A percentile compares a stretch with the other conserved stretches of the same genome.
Conservation (phyloP, 2,329 filamentous ascomycete genomes). For the Fusarium musae region DNA sequence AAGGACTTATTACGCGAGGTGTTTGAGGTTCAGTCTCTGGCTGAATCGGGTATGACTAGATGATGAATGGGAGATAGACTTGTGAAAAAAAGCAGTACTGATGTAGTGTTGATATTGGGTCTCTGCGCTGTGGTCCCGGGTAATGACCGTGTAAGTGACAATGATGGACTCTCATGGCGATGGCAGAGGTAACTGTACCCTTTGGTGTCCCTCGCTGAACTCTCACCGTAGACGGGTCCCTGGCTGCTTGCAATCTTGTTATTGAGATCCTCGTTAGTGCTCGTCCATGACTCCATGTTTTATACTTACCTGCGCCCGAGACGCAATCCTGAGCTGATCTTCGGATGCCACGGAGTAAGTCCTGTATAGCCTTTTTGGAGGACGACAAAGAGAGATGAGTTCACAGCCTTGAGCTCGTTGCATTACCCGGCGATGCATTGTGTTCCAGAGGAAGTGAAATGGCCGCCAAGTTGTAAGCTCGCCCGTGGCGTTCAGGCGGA, state of each 20-base stretch:
- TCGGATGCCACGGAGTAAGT: background rate
- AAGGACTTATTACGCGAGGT: background rate
- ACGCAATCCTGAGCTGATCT: background rate
- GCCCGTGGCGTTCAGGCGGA: background rate
- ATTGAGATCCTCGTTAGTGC: background rate
- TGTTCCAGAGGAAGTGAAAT: background rate
- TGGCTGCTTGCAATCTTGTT: background rate
- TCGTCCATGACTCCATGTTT: background rate
- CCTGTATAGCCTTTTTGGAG: background rate
- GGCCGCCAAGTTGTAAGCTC: background rate
- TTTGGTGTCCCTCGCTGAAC: background rate
- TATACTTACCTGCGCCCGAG: fast-evolving
- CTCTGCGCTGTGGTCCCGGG: background rate
- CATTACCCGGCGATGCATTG: too few species aligned
- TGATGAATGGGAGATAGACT: background rate
- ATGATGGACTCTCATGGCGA: background rate
- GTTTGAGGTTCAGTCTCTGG: background rate
- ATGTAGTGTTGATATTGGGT: background rate
- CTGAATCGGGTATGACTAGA: background rate
- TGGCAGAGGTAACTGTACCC: background rate
- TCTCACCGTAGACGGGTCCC: background rate
- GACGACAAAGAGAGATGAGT: fast-evolving
- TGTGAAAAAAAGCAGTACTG: background rate
- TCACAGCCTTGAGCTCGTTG: too few species aligned
- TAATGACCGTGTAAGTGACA: background rate